phyloP scores from a whole-genome alignment of 495 filamentous ascomycete species.

The Schizothecium vesticola region DNA sequence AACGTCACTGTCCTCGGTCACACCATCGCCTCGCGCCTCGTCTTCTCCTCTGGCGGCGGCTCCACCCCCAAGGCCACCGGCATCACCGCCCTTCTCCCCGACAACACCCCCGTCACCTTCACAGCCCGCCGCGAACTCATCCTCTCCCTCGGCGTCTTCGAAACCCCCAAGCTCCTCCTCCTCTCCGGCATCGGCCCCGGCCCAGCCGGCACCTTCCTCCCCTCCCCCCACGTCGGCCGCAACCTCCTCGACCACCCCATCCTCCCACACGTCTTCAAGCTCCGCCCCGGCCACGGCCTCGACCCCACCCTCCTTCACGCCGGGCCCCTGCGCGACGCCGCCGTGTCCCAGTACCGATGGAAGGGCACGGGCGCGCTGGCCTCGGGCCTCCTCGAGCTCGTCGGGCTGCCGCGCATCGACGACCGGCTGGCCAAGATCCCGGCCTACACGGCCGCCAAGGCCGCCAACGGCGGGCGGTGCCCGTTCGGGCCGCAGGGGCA shows the following conservation, averaged over 20 bases:
- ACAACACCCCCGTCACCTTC: constrained; percentile 36
- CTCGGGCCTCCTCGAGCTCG: not conserved
- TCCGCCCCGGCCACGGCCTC: constrained; percentile 51
- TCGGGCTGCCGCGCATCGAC: not conserved
- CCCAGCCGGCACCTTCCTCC: not conserved
- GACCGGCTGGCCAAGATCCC: not conserved
- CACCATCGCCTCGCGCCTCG: not conserved
- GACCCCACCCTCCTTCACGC: constrained; percentile 46
- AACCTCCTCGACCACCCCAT: constrained; percentile 55
- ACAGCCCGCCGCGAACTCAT: constrained; percentile 52
- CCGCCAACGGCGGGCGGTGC: not conserved
- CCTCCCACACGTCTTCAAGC: constrained; percentile 48
- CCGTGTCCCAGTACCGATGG: not conserved
- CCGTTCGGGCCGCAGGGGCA: not conserved
- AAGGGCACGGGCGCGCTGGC: not conserved
- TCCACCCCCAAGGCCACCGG: not conserved
- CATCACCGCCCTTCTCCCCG: constrained; percentile 19
- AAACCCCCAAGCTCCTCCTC: constrained; percentile 46
- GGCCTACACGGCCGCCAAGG: not conserved
- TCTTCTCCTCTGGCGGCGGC: not conserved
- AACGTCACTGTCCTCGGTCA: constrained; percentile 50
- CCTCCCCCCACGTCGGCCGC: constrained; percentile 39
- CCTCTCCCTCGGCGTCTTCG: constrained; percentile 36
- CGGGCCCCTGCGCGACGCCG: not conserved
- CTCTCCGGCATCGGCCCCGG: constrained; percentile 29